Conservation (phyloP, 371 early-diverging fungal genomes). For the Mucor piriformis region DNA sequence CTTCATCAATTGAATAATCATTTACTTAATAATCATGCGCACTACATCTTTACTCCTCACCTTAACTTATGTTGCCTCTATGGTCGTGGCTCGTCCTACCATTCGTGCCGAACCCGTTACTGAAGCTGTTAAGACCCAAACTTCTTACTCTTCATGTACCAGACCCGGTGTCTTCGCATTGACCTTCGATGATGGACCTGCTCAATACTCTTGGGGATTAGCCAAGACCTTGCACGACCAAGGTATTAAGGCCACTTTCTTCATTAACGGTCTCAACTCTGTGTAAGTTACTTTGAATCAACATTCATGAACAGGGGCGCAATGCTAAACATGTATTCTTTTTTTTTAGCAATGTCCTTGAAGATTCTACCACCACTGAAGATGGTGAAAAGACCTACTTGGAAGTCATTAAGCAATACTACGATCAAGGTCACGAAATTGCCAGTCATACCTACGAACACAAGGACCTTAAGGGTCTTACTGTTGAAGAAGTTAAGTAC, state of each 20-base stretch:
- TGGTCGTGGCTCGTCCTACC: constrained; percentile 9
- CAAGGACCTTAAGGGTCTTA: constrained; percentile 13
- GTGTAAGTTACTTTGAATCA: constrained; percentile 8
- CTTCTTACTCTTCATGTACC: constrained; percentile 14
- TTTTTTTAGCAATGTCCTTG: constrained; percentile 20
- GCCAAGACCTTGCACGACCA: constrained; percentile 21
- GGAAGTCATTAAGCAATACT: constrained; percentile 25
- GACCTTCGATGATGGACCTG: constrained; percentile 41
- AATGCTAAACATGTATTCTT: no score
- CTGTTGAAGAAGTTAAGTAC: constrained; percentile 13
- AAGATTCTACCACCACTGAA: constrained; percentile 12
- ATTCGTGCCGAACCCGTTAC: neutral
- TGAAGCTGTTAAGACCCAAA: neutral
- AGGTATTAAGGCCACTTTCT: constrained; percentile 60
- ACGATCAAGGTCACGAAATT: constrained; percentile 27
- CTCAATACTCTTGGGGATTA: constrained; percentile 24
- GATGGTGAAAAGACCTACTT: constrained; percentile 29
- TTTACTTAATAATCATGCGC: constrained; percentile 6
- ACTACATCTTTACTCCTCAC: constrained; percentile 10
- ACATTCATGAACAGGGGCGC: no score
- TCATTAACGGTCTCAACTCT: constrained; percentile 56
- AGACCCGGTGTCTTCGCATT: constrained; percentile 27
- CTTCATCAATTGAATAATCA: neutral
- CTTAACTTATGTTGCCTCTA: constrained; percentile 10
- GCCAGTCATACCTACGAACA: constrained; percentile 32